Evolutionary conservation across 352 stramenopile genomes (phyloP), one percentile per base, ranked within the genome.

Genomic region (Ophiocytium majus): DNA sequence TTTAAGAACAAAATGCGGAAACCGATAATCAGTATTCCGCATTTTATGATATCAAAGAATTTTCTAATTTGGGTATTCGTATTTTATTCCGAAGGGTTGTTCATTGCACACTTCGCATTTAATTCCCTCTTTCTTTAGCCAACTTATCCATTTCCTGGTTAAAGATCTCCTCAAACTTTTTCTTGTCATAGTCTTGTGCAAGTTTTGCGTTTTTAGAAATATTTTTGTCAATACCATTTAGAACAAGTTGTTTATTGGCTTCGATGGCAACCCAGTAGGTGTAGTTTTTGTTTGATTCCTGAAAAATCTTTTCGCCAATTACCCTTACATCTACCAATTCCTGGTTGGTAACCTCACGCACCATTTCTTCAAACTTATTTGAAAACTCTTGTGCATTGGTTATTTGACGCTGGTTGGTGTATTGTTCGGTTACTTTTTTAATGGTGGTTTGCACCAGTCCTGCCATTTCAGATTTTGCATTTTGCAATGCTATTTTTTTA

Each of bases 401-500:
- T 71, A 71, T 28, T 23, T 23, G 23, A 71, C 57, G 57, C 28
- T 71, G 57, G 57, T 71, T 71, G 57, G 57, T 71, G 28, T 71
- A 71, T 71, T 71, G 57, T 23, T 71, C 57, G 28, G 57, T 71
- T 71, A 71, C 57, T 71, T 28, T 23, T 71, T 71, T 71, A 71
- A 71, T 71, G 28, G 57, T 71, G 28, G 19, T 71, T 23, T 71
- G 23, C 23, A 71, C 28, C 19, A 23, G 23, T 23, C 57, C 57
- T 23, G 57, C 57, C 57, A 71, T 71, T 28, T 71, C 57, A 71
- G 57, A 71, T 71, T 71, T 71, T 71, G 57, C 57, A 71, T 71
- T 71, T 71, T 71, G 57, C 19, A 71, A 71, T 28, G 57, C 57
- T 23, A 71, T 71, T 71, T 71, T 71, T 28, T 71, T 71, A 71